Conservation (phyloP, 148 eudicot genomes). For the Salicornia ramosissima region DNA sequence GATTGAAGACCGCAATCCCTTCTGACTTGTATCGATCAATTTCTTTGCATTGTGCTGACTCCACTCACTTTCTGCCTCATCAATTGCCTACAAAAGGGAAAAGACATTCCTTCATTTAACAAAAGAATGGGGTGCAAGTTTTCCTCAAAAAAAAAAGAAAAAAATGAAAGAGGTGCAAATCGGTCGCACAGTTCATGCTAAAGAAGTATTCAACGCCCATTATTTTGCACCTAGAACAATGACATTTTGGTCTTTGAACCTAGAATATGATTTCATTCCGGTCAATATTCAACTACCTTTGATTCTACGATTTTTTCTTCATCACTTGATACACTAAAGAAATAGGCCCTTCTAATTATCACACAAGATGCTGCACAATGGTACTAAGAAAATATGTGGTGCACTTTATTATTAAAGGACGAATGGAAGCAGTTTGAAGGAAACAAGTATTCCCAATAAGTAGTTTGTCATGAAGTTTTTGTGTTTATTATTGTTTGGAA, state of each 20-base stretch:
- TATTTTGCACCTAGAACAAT: not conserved
- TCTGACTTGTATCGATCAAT: slow-evolving; percentile 78
- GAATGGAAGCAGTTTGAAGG: not conserved
- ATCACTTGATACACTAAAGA: too few relatives aligned
- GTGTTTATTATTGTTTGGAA: too few relatives aligned
- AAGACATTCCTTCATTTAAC: not conserved
- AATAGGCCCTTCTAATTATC: too few relatives aligned
- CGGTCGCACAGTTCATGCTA: not conserved
- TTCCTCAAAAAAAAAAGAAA: too few relatives aligned
- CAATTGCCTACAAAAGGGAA: slow-evolving; percentile 65
- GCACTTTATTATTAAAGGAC: not conserved
- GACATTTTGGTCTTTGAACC: not conserved
- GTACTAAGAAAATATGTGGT: too few relatives aligned
- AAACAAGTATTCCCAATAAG: too few relatives aligned
- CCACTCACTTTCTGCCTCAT: slow-evolving; percentile 98
- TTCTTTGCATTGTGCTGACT: slow-evolving; percentile 94
- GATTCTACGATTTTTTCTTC: too few relatives aligned
- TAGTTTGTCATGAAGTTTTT: too few relatives aligned
- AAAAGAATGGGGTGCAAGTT: too few relatives aligned
- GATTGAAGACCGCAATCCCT: slow-evolving; percentile 77
- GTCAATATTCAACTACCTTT: not conserved
- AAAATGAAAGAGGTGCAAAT: not conserved
- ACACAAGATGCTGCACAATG: too few relatives aligned
- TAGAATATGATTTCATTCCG: not conserved
- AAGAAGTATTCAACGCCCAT: not conserved